phyloP scores from a whole-genome alignment of 257 asterid species.

The Apocynum venetum region DNA sequence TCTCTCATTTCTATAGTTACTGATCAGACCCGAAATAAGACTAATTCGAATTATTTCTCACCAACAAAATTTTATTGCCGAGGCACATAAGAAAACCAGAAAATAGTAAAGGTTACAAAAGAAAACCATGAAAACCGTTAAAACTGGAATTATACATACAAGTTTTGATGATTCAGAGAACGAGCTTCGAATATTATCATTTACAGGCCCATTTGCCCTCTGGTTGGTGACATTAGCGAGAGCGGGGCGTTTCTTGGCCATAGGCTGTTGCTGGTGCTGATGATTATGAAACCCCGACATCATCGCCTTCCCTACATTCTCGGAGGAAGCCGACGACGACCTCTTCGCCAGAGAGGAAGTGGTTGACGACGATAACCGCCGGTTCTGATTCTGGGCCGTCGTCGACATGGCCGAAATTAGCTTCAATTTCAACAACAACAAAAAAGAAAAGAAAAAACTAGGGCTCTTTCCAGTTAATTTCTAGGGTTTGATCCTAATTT shows the following conservation, averaged over 20 bases:
- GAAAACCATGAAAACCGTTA: neutral
- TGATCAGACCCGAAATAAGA: neutral
- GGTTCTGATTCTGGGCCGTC: conserved; percentile 23
- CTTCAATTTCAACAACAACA: neutral
- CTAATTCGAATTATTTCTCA: neutral
- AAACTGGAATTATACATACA: conserved; percentile 33
- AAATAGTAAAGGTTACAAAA: neutral
- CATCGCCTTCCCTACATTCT: conserved; percentile 40
- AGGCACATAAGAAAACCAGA: conserved; percentile 1
- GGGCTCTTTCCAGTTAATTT: neutral
- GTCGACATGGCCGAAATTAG: conserved; percentile 18
- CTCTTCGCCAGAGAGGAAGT: conserved; percentile 68
- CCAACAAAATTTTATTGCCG: neutral
- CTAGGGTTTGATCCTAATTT: neutral
- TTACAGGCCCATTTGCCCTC: conserved; percentile 32
- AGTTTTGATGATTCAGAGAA: conserved; percentile 46
- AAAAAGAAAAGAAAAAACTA: neutral
- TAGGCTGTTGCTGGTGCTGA: conserved; percentile 23
- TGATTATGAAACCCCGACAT: conserved; percentile 21
- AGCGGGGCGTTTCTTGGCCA: conserved; percentile 81
- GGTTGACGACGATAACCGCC: conserved; percentile 41
- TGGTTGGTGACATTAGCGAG: conserved; percentile 67
- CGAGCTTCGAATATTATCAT: conserved; percentile 25
- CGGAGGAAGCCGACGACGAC: conserved; percentile 40
- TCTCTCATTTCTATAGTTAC: neutral